Conservation (phyloP, 257 asterid species). For the Jaltomata sinuosa region DNA sequence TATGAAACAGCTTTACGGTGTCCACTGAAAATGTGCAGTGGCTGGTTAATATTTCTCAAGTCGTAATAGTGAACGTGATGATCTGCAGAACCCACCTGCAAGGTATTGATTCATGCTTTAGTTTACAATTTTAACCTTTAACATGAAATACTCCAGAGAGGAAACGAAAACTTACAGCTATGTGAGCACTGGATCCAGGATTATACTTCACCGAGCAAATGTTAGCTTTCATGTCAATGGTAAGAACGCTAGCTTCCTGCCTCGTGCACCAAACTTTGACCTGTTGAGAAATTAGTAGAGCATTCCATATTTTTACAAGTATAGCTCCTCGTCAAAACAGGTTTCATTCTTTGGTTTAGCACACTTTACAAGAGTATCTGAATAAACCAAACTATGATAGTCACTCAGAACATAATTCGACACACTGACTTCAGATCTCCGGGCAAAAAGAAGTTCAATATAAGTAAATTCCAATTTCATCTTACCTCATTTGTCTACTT, state of each 20-base stretch:
- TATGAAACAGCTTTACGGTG: conserved; percentile 85
- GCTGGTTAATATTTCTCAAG: conserved; percentile 65
- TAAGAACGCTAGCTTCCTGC: conserved; percentile 76
- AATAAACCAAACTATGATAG: too few relatives aligned
- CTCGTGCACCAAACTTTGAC: conserved; percentile 85
- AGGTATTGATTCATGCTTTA: neutral
- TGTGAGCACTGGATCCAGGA: conserved; percentile 70
- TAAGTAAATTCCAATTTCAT: neutral
- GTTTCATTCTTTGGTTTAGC: neutral
- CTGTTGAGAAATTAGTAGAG: conserved; percentile 23
- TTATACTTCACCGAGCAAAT: conserved; percentile 87
- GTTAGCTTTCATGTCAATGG: conserved; percentile 88
- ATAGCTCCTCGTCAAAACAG: neutral
- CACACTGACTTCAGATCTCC: neutral
- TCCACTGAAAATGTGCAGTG: conserved; percentile 60
- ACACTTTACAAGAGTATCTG: neutral
- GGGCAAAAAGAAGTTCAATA: neutral
- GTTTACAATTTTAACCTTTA: neutral
- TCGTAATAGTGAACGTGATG: conserved; percentile 81
- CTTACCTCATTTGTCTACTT: neutral
- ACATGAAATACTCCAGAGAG: neutral
- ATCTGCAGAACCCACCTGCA: conserved; percentile 91
- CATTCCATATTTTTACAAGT: neutral
- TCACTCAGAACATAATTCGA: too few relatives aligned
- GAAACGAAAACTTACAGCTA: conserved; percentile 43